Base-by-base conservation (phyloP, 371 early-diverging fungal genomes). In the Syncephalastrum sp. region DNA sequence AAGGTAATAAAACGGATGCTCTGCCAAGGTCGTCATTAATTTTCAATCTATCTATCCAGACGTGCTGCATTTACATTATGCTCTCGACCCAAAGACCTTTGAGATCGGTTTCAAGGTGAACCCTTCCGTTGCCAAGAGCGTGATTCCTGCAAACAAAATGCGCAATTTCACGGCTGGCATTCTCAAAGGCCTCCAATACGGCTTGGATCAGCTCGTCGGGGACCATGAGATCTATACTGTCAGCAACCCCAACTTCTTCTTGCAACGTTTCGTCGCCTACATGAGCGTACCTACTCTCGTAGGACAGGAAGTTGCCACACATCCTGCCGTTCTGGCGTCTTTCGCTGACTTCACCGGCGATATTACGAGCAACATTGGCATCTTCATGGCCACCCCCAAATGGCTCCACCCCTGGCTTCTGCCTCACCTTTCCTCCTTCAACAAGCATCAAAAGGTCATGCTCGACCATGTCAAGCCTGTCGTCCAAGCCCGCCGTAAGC, bases 321-420 rank as follows among this genome's bases (percentile, higher is more conserved):
- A 75, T 41, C 50, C 38, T 0, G 44, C 51, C 6, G 70, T 75
- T 1, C 67, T 75, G 43, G 24, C 63, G 10, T 65, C 72, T n/a
- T 72, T 75, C 61, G 68, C 72, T 16, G 60, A 63, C 8, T 72
- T 75, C 33, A 75, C 75, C 0, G 56, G 53, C 2, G 73, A 75
- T 62, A 56, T 75, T 3, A 70, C 68, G 2, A 42, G 45, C 42
- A 72, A 69, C 27, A 17, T 72, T 7, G 53, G 51, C 12, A 27
- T 62, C 1, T 70, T 70, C 38, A 38, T 66, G 44, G 13, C 56
- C 1, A 48, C 59, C 0, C 72, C 75, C 12, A 55, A 57, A 5
- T 51, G 19, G 14, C 46, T 70, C 13, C 75, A 72, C 25, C 54
- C 47, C 3, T 63, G 53, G 8, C 44, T 72, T 42, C 21, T 65